phyloP scores from a whole-genome alignment of 305 asterid genomes.

The Fraxinus latifolia region DNA sequence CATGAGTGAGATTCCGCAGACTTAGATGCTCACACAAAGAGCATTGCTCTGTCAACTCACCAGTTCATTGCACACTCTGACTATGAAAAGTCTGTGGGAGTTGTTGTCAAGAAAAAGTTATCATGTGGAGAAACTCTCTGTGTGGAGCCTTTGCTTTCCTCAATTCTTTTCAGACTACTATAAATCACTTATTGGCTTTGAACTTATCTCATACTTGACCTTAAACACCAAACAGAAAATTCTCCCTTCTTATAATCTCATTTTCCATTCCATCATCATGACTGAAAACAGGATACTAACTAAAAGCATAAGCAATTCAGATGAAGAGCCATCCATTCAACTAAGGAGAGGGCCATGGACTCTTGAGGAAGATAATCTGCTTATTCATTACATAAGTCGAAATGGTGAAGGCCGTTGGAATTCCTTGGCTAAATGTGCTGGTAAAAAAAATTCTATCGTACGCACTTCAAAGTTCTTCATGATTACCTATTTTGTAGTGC shows the following conservation, averaged over 20 bases:
- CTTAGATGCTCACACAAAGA: constrained; percentile 50
- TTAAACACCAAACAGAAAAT: neutral
- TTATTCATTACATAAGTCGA: constrained; percentile 51
- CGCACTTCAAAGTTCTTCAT: neutral
- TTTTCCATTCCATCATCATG: constrained; percentile 22
- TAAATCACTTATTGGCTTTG: constrained; percentile 31
- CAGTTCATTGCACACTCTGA: constrained; percentile 27
- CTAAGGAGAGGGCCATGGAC: constrained; percentile 94
- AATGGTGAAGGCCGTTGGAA: constrained; percentile 94
- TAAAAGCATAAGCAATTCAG: constrained; percentile 8
- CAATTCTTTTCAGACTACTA: constrained; percentile 29
- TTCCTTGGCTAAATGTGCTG: constrained; percentile 71
- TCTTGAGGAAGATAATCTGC: constrained; percentile 80
- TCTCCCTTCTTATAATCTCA: neutral
- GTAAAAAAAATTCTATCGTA: constrained; percentile 24
- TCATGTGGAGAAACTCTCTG: constrained; percentile 30
- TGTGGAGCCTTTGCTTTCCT: constrained; percentile 32
- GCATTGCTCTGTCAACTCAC: constrained; percentile 13
- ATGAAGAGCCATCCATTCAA: constrained; percentile 45
- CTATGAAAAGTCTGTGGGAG: constrained; percentile 32
- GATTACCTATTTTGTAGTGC: neutral
- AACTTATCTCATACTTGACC: neutral
- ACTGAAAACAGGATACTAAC: constrained; percentile 3
- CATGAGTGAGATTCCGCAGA: constrained; percentile 9
- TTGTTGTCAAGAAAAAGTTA: neutral